phyloP scores from a whole-genome alignment of 495 filamentous ascomycete genomes.

The Pseudotulostoma volvatum region DNA sequence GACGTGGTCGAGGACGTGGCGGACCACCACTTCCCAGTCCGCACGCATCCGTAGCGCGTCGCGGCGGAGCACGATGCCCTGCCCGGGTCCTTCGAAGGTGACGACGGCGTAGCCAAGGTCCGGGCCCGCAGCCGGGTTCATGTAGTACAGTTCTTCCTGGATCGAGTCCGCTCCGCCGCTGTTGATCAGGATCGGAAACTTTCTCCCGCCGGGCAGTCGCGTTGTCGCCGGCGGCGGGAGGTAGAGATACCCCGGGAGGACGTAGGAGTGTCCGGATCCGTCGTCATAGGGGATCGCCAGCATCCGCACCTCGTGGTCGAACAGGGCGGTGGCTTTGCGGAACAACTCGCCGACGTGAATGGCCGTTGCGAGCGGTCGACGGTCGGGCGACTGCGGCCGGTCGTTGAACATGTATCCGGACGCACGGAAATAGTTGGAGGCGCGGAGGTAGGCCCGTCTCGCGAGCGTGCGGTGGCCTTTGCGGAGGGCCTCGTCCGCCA shows the following conservation, averaged over 20 bases:
- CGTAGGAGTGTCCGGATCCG: background rate
- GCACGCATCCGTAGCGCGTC: slow-evolving; percentile 17
- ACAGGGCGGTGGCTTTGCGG: slow-evolving; percentile 6
- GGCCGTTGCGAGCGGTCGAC: slow-evolving; percentile 5
- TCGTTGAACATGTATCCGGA: slow-evolving; percentile 18
- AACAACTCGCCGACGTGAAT: slow-evolving; percentile 11
- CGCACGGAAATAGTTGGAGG: slow-evolving; percentile 27
- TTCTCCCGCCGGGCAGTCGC: no score
- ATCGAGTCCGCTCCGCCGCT: slow-evolving; percentile 25
- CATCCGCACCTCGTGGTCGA: slow-evolving; percentile 7
- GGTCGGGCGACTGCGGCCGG: slow-evolving; percentile 4
- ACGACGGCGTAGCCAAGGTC: slow-evolving; percentile 31
- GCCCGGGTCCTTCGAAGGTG: slow-evolving; percentile 34
- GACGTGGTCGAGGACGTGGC: slow-evolving; percentile 20
- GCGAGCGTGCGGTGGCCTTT: slow-evolving; percentile 14
- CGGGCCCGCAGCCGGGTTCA: slow-evolving; percentile 8
- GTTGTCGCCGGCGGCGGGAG: no score
- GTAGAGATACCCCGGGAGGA: slow-evolving; percentile 26
- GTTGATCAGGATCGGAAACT: slow-evolving; percentile 26
- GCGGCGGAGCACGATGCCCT: slow-evolving; percentile 22
- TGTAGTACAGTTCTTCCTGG: slow-evolving; percentile 32
- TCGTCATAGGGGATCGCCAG: slow-evolving; percentile 27
- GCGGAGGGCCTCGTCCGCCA: slow-evolving; percentile 14
- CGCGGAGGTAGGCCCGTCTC: slow-evolving; percentile 16
- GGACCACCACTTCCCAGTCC: slow-evolving; percentile 17